phyloP scores from a whole-genome alignment of 192 early-diverging fungal genomes.

The Cetraspora pellucida region DNA sequence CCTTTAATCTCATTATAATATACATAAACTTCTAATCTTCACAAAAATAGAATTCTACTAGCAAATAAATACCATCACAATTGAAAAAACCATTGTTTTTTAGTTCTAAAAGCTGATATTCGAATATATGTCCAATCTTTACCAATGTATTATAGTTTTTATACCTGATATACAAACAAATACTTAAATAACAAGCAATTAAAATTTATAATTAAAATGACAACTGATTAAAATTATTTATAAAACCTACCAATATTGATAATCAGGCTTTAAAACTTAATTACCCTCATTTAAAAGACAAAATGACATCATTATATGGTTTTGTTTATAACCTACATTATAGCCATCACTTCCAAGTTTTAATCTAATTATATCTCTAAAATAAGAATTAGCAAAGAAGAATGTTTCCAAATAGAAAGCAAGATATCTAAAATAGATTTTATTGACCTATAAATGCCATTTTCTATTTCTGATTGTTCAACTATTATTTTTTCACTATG shows the following conservation, averaged over 20 bases:
- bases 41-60: not conserved
- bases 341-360: not conserved
- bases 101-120: not conserved
- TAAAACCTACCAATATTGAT: slow-evolving; percentile 3
- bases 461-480: not conserved
- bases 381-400: not conserved
- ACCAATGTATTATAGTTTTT: not conserved
- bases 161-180: not conserved
- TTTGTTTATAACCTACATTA: not conserved
- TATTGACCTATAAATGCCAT: not conserved
- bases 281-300: slow-evolving; percentile 1
- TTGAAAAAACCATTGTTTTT: not conserved
- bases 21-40: no score
- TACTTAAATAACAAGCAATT: not conserved
- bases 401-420: slow-evolving; percentile 7
- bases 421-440: not conserved
- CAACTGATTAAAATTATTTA: not conserved
- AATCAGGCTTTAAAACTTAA: not conserved
- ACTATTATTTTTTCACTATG: not conserved
- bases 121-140: not conserved
- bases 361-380: not conserved
- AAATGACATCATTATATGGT: no score
- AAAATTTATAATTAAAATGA: not conserved
- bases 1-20: not conserved
- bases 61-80: not conserved